Conservation (phyloP, 1,284 basidiomycete species). For the Afroboletus lepidellus region DNA sequence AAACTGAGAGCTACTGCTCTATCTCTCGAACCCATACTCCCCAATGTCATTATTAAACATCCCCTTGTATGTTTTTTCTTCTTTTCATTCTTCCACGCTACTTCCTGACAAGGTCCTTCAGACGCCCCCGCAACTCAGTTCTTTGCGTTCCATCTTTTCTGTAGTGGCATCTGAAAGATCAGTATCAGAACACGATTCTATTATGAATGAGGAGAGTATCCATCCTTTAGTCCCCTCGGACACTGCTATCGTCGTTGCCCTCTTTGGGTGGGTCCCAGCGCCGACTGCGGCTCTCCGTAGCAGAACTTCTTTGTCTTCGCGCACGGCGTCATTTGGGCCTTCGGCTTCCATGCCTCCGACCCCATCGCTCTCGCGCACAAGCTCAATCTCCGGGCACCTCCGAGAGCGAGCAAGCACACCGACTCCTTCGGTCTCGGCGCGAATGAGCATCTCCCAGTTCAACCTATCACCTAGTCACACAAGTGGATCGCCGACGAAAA, state of each 20-base stretch:
- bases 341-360: slow-evolving; percentile 37
- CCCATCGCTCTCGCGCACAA: slow-evolving; percentile 45
- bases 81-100: neutral
- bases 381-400: slow-evolving; percentile 38
- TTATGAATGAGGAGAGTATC: slow-evolving; percentile 11
- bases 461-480: slow-evolving; percentile 17
- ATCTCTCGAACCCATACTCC: slow-evolving; percentile 50
- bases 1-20: slow-evolving; percentile 58
- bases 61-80: slow-evolving; percentile 56
- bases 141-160: slow-evolving; percentile 42
- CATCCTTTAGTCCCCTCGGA: slow-evolving; percentile 39
- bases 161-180: slow-evolving; percentile 13
- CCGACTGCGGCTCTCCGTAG: slow-evolving; percentile 39
- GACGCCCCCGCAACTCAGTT: slow-evolving; percentile 46
- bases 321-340: slow-evolving; percentile 40
- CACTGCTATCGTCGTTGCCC: slow-evolving; percentile 54
- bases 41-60: slow-evolving; percentile 61
- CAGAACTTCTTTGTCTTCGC: slow-evolving; percentile 39
- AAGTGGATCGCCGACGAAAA: slow-evolving; percentile 19
- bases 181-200: slow-evolving; percentile 6
- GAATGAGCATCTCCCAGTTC: slow-evolving; percentile 22
- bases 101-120: slow-evolving; percentile 23
- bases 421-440: slow-evolving; percentile 14
- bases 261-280: slow-evolving; percentile 70
- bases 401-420: slow-evolving; percentile 18